phyloP scores from a whole-genome alignment of 106 monocot genomes.

The Platanthera zijinensis region DNA sequence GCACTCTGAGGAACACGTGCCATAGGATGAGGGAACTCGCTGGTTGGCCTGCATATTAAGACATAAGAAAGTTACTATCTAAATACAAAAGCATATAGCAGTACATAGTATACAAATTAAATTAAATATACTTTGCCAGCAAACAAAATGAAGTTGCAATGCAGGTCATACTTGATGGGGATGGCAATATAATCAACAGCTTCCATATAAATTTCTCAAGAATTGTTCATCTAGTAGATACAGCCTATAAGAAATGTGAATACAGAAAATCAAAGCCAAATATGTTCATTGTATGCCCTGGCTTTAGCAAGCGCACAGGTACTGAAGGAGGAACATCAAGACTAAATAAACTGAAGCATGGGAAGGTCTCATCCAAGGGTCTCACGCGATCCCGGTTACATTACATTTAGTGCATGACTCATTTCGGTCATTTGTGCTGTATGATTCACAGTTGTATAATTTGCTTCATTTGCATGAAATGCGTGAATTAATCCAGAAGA shows the following conservation, averaged over 20 bases:
- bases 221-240: not conserved
- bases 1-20: conserved; percentile 85
- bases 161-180: not conserved
- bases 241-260: not conserved
- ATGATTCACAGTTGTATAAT: no score
- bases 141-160: not conserved
- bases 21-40: conserved; percentile 85
- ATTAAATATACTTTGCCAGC: not conserved
- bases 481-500: no score
- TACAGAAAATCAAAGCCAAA: not conserved
- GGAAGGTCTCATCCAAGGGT: no score
- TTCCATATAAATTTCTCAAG: not conserved
- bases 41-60: conserved; percentile 83
- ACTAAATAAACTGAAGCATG: no score
- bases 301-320: no score
- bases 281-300: not conserved
- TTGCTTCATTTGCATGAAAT: no score
- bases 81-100: not conserved
- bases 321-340: no score
- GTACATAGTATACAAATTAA: not conserved
- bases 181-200: not conserved
- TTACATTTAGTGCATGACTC: no score
- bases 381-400: no score
- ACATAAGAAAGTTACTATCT: conserved; percentile 32
- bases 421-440: no score